Base-by-base conservation (phyloP, 2,329 filamentous ascomycete species). In the Cladosporium halotolerans region DNA sequence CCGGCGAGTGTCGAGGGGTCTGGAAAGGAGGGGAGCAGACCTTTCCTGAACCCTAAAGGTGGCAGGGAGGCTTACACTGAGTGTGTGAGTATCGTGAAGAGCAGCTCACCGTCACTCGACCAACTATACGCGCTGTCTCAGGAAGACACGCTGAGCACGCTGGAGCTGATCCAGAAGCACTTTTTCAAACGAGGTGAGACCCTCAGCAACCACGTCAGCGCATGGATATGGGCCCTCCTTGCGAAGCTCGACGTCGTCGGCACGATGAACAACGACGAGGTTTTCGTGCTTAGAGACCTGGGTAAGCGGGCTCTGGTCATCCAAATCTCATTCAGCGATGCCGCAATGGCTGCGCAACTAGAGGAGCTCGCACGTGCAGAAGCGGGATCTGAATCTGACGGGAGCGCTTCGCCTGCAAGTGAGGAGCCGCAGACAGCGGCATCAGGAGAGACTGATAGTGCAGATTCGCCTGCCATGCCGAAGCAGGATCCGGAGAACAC, bases 201-300 rank as follows among this genome's bases (percentile, higher is more conserved):
- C 31, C 73, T 89, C 31, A 76, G 81, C 23, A 79, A 81, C 61
- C 79, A 84, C 45, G 83, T 88, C 4, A 90, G 89, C 55, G 79
- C 83, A 13, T 97, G 92, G 92, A 75, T 88, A 3, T 96, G 90
- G 91, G 84, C 86, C 0, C 70, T 96, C 54, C 74, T 96, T 42
- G 89, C 87, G 2, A 80, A 83, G 54, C 77, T 92, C 55, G 84
- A 87, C 34, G 64, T 67, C 34, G 73, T 82, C 9, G 89, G 89
- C 1, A 83, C 88, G 67, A 73, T 96, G 67, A 81, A 82, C 56
- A 86, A 88, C 58, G 80, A 83, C 41, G 86, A 93, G 63, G 81
- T 95, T 32, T 85, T 83, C 4, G 82, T 83, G 63, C 74, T 96
- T 28, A 79, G 92, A 47, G 88, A 93, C 54, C 68, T 97, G 33